phyloP scores from a whole-genome alignment of 176 grass and related monocot genomes.

The Musa acuminata region DNA sequence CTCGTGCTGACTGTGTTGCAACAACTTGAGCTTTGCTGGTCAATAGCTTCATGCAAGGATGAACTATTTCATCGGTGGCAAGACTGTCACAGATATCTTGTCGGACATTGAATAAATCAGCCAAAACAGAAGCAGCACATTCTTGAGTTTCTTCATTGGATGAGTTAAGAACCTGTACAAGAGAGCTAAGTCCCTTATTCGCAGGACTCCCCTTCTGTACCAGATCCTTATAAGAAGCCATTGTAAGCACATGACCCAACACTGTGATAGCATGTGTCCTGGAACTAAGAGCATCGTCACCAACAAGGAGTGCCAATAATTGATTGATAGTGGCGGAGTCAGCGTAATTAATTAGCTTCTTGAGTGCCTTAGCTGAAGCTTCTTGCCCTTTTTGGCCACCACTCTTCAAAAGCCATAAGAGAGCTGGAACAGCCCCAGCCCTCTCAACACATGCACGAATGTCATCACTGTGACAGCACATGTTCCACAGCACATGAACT shows the following conservation, averaged over 20 bases:
- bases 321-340: conserved; percentile 89
- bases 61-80: conserved; percentile 78
- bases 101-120: conserved; percentile 82
- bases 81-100: conserved; percentile 84
- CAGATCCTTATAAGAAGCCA: conserved; percentile 66
- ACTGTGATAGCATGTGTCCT: conserved; percentile 77
- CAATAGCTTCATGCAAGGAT: conserved; percentile 95
- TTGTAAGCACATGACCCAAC: conserved; percentile 79
- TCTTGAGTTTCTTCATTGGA: conserved; percentile 82
- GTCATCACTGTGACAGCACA: conserved; percentile 86
- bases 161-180: conserved; percentile 68
- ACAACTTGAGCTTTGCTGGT: conserved; percentile 70
- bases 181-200: conserved; percentile 80
- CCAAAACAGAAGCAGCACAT: conserved; percentile 69
- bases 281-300: conserved; percentile 65
- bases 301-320: conserved; percentile 62
- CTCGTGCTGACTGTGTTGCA: conserved; percentile 83
- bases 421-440: conserved; percentile 66
- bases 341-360: conserved; percentile 65
- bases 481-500: conserved; percentile 74
- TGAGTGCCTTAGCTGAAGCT: conserved; percentile 75
- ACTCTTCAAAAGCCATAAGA: conserved; percentile 83
- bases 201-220: conserved; percentile 63
- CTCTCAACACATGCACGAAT: conserved; percentile 94
- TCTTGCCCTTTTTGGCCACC: conserved; percentile 60